Evolutionary conservation across 352 stramenopile genomes (phyloP).

Genomic region (Phytophthora chlamydospora): DNA sequence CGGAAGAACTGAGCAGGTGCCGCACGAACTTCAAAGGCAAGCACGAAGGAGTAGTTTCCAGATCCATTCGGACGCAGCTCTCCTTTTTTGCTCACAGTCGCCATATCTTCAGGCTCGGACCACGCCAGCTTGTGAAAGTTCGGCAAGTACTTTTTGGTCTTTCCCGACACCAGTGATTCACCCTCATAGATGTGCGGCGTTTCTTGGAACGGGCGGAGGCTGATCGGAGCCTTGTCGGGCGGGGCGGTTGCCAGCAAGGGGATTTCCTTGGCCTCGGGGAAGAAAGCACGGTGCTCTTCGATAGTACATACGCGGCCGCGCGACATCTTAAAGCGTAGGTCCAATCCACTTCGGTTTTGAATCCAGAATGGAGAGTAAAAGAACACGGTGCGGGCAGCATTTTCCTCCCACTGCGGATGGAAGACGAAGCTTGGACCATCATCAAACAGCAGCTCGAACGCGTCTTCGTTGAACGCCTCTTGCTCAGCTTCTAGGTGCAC

Average conservation of each 20-base stretch:
- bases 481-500: constrained; percentile 61
- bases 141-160: constrained; percentile 77
- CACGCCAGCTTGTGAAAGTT: constrained; percentile 74
- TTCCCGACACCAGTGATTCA: constrained; percentile 50
- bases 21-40: constrained; percentile 83
- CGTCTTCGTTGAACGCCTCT: constrained; percentile 52
- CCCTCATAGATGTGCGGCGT: constrained; percentile 61
- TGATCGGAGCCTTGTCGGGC: constrained; percentile 67
- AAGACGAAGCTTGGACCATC: constrained; percentile 70
- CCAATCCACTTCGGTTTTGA: constrained; percentile 82
- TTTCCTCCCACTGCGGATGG: constrained; percentile 69
- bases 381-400: constrained; percentile 63
- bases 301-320: constrained; percentile 63
- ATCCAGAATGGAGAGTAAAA: constrained; percentile 87
- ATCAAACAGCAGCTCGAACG: constrained; percentile 69
- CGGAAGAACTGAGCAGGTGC: constrained; percentile 83
- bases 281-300: constrained; percentile 77
- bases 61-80: constrained; percentile 57
- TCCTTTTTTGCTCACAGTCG: constrained; percentile 75
- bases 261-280: constrained; percentile 64
- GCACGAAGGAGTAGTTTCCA: constrained; percentile 68
- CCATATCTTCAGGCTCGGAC: constrained; percentile 76
- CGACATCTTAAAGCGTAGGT: constrained; percentile 68
- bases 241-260: constrained; percentile 71
- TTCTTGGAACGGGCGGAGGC: constrained; percentile 73